Evolutionary conservation across 108 stramenopile species (phyloP).

Genomic region (Conticribra weissflogii): DNA sequence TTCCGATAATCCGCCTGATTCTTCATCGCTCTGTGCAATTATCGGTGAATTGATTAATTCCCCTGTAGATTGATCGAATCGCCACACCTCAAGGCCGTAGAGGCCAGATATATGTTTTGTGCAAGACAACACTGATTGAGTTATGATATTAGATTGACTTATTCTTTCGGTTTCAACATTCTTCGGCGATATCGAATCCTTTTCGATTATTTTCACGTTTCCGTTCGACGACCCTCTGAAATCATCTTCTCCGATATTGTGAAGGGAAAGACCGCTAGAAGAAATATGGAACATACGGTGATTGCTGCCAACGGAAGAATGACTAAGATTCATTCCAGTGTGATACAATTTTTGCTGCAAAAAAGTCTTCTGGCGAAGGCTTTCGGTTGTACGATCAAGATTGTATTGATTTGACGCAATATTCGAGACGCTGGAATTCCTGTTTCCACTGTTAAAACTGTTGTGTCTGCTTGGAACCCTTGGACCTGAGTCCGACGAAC

Average conservation of each 20-base stretch:
- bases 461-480: too few relatives aligned
- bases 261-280: not conserved
- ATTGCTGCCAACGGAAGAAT: not conserved
- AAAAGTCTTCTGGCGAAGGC: too few relatives aligned
- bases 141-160: conserved; percentile 10
- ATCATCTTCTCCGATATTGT: not conserved
- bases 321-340: not conserved
- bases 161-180: not conserved
- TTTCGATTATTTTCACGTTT: not conserved
- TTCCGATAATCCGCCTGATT: not conserved
- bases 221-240: not conserved
- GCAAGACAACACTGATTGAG: conserved; percentile 5
- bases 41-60: conserved; percentile 3
- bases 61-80: conserved; percentile 1
- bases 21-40: not conserved
- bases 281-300: not conserved
- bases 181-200: not conserved
- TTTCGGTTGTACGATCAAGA: too few relatives aligned
- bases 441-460: too few relatives aligned
- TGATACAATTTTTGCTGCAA: too few relatives aligned
- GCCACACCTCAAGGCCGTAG: conserved; percentile 19
- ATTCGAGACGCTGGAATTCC: too few relatives aligned
- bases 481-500: not conserved
- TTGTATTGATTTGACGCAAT: too few relatives aligned
- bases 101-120: conserved; percentile 13